Evolutionary conservation across 1,284 basidiomycete genomes (phyloP).

Genomic region (Kwoniella shivajii): DNA sequence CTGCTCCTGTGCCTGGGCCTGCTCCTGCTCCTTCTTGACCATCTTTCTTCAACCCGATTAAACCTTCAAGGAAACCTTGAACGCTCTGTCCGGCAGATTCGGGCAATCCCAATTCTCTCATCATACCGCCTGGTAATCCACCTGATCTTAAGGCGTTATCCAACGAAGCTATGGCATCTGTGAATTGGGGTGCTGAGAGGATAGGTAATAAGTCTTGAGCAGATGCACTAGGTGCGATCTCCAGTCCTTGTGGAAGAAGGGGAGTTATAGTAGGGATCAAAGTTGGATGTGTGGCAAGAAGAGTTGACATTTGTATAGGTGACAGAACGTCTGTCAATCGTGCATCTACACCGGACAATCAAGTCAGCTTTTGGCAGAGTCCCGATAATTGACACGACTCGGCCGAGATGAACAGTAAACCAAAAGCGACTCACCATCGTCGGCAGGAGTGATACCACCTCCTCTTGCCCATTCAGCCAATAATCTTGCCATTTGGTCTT

Average conservation of each 20-base stretch:
- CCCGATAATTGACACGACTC: no score
- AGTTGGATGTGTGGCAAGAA: constrained; percentile 33
- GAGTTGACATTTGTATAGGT: constrained; percentile 36
- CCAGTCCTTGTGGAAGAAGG: constrained; percentile 43
- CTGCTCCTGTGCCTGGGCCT: no score
- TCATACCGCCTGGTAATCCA: constrained; percentile 46
- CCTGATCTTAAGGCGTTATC: constrained; percentile 51
- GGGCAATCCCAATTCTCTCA: constrained; percentile 46
- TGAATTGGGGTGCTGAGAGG: constrained; percentile 49
- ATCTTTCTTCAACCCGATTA: constrained; percentile 23
- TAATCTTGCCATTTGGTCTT: constrained; percentile 42
- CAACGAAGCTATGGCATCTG: constrained; percentile 47
- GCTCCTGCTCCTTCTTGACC: constrained; percentile 8
- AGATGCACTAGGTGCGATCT: constrained; percentile 34
- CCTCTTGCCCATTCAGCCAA: constrained; percentile 41
- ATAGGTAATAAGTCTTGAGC: constrained; percentile 43
- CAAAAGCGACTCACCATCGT: constrained; percentile 16
- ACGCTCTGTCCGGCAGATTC: constrained; percentile 44
- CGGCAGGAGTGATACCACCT: constrained; percentile 21
- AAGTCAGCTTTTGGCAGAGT: neutral
- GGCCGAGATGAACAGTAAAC: neutral
- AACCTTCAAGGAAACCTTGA: constrained; percentile 44
- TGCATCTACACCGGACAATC: constrained; percentile 26
- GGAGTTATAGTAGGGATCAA: constrained; percentile 37
- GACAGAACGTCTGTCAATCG: constrained; percentile 49